These are phyloP conservation scores for Phaseolus coccineus DNA, from an alignment of 331 rosid genomes.

Conservation along the genomic window DNA sequence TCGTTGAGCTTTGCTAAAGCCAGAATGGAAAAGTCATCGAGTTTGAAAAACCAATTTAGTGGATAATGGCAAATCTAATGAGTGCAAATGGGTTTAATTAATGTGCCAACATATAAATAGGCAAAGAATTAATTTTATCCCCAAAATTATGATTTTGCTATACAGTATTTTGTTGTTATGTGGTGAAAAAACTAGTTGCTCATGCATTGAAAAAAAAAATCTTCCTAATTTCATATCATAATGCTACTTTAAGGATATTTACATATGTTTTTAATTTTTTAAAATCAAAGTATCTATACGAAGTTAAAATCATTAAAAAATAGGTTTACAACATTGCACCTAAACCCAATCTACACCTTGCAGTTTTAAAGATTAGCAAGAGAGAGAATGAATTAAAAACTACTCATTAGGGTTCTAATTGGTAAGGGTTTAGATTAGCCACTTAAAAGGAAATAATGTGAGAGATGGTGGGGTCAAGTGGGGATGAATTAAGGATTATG, in stretches of 20 bases:
- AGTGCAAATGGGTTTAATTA: not conserved
- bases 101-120: not conserved
- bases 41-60: not conserved
- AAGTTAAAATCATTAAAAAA: not conserved
- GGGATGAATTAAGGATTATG: not conserved
- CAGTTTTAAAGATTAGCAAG: not conserved
- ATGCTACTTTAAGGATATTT: not conserved
- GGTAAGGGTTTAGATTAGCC: not conserved
- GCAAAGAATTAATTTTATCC: not conserved
- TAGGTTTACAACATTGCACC: not conserved
- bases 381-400: no score
- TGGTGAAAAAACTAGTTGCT: no score
- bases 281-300: not conserved
- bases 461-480: conserved; percentile 12
- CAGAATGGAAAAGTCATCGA: not conserved
- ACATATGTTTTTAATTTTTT: not conserved
- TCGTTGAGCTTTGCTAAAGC: not conserved
- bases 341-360: not conserved
- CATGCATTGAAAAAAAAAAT: no score
- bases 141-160: no score
- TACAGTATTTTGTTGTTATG: no score
- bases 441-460: not conserved
- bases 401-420: not conserved
- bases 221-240: not conserved
- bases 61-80: not conserved